A percentile compares a stretch with the other conserved stretches of the same genome.
phyloP scores from a whole-genome alignment of 1,139 yeast species.

The Debaryomycetaceae sp. region DNA sequence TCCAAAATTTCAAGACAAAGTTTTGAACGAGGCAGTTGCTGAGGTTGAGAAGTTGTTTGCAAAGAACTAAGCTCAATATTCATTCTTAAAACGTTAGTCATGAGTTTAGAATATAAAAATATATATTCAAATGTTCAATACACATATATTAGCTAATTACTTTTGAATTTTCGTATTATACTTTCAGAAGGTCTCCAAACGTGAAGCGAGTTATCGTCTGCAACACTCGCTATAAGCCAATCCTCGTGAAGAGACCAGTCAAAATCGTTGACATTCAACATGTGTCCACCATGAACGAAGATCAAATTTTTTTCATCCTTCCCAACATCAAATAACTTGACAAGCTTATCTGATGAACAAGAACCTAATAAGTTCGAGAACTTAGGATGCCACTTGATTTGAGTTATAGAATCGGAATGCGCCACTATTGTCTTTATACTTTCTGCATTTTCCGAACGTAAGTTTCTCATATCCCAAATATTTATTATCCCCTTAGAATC shows the following conservation, averaged over 20 bases:
- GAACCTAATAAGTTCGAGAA: slow-evolving; percentile 61
- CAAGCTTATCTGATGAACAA: slow-evolving; percentile 68
- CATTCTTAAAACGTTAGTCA: slow-evolving; percentile 7
- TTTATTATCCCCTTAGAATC: slow-evolving; percentile 56
- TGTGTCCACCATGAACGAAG: slow-evolving; percentile 88
- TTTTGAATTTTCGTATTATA: slow-evolving; percentile 12
- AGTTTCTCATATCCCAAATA: slow-evolving; percentile 67
- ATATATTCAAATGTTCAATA: background rate
- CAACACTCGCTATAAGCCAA: slow-evolving; percentile 78
- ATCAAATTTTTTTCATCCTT: slow-evolving; percentile 35
- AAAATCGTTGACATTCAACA: slow-evolving; percentile 81
- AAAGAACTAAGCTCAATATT: slow-evolving; percentile 28
- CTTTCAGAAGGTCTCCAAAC: slow-evolving; percentile 66
- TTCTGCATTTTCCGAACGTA: slow-evolving; percentile 19
- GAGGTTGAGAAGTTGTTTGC: slow-evolving; percentile 86
- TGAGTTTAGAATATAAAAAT: slow-evolving; percentile 6
- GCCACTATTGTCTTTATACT: slow-evolving; percentile 22
- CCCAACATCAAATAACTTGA: slow-evolving; percentile 66
- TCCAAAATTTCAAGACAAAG: slow-evolving; percentile 92
- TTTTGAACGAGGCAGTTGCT: slow-evolving; percentile 84
- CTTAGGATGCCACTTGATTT: slow-evolving; percentile 76
- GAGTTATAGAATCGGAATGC: slow-evolving; percentile 63
- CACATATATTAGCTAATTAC: background rate
- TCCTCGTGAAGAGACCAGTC: slow-evolving; percentile 82
- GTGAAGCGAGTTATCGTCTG: slow-evolving; percentile 86